These are phyloP conservation scores for Vanrija pseudolonga DNA, from an alignment of 1,284 basidiomycete species.

Conservation along the genomic window DNA sequence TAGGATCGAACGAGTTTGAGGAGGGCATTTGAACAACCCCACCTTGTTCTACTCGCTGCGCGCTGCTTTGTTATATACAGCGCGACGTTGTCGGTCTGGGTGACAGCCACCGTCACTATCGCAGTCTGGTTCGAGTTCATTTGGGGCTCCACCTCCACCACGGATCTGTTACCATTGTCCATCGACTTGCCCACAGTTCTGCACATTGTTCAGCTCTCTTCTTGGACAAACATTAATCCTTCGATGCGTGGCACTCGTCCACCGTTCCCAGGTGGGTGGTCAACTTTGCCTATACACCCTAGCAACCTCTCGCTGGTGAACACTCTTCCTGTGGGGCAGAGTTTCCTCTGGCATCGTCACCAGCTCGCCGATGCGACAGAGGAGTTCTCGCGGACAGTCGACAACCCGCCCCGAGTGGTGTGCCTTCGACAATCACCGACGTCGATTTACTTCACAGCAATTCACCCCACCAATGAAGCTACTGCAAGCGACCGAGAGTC, in stretches of 20 bases:
- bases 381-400: slow-evolving; percentile 44
- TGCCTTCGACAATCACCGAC: slow-evolving; percentile 70
- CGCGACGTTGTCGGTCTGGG: too few species aligned
- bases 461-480: slow-evolving; percentile 53
- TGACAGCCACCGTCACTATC: too few species aligned
- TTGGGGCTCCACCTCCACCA: too few species aligned
- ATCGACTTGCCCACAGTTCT: too few species aligned
- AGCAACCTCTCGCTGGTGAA: slow-evolving; percentile 42
- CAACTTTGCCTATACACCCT: slow-evolving; percentile 22
- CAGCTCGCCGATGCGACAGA: slow-evolving; percentile 20
- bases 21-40: too few species aligned
- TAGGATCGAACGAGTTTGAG: too few species aligned
- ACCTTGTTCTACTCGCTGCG: too few species aligned
- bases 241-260: slow-evolving; percentile 16
- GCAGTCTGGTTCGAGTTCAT: too few species aligned
- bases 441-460: slow-evolving; percentile 66
- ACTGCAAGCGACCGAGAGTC: slow-evolving; percentile 49
- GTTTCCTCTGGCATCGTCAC: slow-evolving; percentile 46
- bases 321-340: slow-evolving; percentile 48
- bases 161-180: too few species aligned
- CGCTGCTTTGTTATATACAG: too few species aligned
- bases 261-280: slow-evolving; percentile 41
- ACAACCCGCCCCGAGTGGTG: slow-evolving; percentile 59
- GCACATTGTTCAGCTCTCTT: too few species aligned
- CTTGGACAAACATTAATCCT: too few species aligned